Conservation (phyloP, 2,329 filamentous ascomycete genomes). For the Xylogone sp. region DNA sequence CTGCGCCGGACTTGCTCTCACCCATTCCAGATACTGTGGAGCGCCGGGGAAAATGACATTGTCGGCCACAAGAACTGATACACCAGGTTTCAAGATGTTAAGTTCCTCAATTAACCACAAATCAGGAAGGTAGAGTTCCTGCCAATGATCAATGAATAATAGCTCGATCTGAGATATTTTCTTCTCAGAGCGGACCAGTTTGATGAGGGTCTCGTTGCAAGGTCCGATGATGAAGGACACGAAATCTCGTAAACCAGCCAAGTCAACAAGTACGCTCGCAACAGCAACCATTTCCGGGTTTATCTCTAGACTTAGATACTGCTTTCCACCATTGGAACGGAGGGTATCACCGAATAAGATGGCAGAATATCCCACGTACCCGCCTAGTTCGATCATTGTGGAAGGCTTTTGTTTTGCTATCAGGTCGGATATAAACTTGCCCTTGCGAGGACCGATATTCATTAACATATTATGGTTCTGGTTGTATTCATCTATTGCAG, state of each 20-base stretch:
- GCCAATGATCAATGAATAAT: constrained; percentile 78
- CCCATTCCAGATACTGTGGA: constrained; percentile 67
- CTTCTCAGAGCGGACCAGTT: constrained; percentile 26
- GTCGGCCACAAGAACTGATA: constrained; percentile 58
- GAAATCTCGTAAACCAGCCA: constrained; percentile 68
- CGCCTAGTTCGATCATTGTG: constrained; percentile 74
- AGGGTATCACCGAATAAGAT: constrained; percentile 70
- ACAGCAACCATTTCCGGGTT: constrained; percentile 72
- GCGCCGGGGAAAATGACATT: constrained; percentile 71
- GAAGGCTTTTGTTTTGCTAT: constrained; percentile 64
- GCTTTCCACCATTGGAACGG: constrained; percentile 56
- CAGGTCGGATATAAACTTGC: constrained; percentile 63
- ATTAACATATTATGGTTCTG: constrained; percentile 68
- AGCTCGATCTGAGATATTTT: constrained; percentile 59
- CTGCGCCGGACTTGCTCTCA: constrained; percentile 58
- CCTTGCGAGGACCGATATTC: constrained; percentile 76
- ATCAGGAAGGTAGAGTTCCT: constrained; percentile 70
- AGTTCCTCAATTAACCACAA: constrained; percentile 74
- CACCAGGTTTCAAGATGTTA: constrained; percentile 57
- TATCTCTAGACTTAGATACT: constrained; percentile 69
- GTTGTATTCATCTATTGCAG: constrained; percentile 67
- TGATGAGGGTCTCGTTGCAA: constrained; percentile 44
- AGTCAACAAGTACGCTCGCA: constrained; percentile 63
- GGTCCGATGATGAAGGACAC: constrained; percentile 69
- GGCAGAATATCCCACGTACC: constrained; percentile 79